A percentile compares a stretch with the other conserved stretches of the same genome.
Evolutionary conservation across 768 basidiomycete species (phyloP).

Genomic region (Collybiopsis confluens): DNA sequence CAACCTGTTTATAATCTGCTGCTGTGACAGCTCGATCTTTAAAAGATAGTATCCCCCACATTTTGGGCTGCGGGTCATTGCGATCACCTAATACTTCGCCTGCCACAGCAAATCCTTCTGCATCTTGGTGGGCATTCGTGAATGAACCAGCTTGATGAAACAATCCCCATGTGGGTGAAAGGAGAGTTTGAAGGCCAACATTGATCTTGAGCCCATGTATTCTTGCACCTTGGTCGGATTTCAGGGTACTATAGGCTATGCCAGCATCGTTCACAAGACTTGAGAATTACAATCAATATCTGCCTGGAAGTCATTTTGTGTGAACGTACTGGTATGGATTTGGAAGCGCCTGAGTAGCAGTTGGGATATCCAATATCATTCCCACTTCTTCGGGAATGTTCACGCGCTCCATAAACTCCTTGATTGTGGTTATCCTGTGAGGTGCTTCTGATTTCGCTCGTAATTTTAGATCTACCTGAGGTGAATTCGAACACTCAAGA

Average conservation of each 20-base stretch:
- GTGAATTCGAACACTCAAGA: too few species aligned
- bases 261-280: background rate
- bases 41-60: background rate
- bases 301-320: background rate
- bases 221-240: background rate
- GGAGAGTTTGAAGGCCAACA: background rate
- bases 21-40: background rate
- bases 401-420: background rate
- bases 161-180: background rate
- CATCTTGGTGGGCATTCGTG: background rate
- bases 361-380: background rate
- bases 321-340: background rate
- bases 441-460: background rate
- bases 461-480: background rate
- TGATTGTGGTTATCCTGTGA: background rate
- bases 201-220: background rate
- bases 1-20: background rate
- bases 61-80: background rate
- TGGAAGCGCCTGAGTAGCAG: background rate
- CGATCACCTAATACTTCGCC: background rate
- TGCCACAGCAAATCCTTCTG: background rate
- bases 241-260: background rate
- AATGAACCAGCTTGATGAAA: background rate
- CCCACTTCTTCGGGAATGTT: background rate
- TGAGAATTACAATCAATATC: background rate